A percentile compares a stretch with the other conserved stretches of the same genome.
These are phyloP conservation scores for Rhododendron griersonianum DNA, from an alignment of 148 eudicot species.

Conservation along the genomic window DNA sequence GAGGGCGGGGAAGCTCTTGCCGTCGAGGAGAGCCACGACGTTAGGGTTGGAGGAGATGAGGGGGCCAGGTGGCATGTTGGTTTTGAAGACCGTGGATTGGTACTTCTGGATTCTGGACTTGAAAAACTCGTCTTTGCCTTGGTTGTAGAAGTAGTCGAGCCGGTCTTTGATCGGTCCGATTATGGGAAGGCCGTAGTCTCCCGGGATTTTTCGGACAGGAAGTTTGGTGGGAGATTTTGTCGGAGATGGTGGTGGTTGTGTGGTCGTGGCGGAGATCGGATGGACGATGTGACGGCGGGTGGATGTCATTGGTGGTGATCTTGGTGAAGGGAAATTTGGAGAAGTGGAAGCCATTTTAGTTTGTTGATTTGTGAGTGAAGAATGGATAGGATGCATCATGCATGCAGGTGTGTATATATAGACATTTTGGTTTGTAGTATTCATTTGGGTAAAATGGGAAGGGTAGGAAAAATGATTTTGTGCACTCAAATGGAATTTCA, in stretches of 20 bases:
- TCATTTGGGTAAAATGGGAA: too few species aligned
- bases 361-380: neutral
- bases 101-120: slow-evolving; percentile 55
- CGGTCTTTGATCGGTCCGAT: slow-evolving; percentile 63
- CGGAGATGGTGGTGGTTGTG: slow-evolving; percentile 11
- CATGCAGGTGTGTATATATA: neutral
- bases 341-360: neutral
- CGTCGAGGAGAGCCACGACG: slow-evolving; percentile 73
- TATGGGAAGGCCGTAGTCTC: slow-evolving; percentile 59
- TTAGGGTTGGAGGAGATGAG: slow-evolving; percentile 42
- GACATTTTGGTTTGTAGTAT: neutral
- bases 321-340: neutral
- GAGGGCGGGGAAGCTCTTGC: slow-evolving; percentile 52
- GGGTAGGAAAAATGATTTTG: neutral
- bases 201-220: slow-evolving; percentile 51
- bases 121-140: slow-evolving; percentile 73
- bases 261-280: slow-evolving; percentile 21
- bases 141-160: slow-evolving; percentile 63
- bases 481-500: neutral
- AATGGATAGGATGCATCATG: neutral
- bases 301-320: neutral
- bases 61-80: slow-evolving; percentile 91
- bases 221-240: slow-evolving; percentile 18
- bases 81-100: slow-evolving; percentile 61
- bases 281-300: neutral